These are phyloP conservation scores for Aureobasidium pullulans DNA, from an alignment of 2,329 filamentous ascomycete species.

Conservation along the genomic window DNA sequence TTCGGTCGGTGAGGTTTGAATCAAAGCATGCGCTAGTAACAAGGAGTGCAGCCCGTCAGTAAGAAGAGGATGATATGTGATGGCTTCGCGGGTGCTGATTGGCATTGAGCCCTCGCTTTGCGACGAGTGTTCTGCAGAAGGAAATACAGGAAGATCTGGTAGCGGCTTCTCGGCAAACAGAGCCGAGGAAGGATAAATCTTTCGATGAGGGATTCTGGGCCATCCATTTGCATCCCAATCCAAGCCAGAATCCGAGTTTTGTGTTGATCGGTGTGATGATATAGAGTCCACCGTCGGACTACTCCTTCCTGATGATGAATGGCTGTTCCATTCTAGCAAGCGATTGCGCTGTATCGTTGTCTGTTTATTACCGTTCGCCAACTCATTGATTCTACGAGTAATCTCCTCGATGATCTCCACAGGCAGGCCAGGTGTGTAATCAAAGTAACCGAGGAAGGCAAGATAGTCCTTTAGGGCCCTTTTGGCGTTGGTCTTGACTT, in stretches of 20 bases:
- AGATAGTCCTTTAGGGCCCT: slow-evolving; percentile 68
- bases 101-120: slow-evolving; percentile 23
- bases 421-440: slow-evolving; percentile 68
- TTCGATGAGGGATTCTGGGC: slow-evolving; percentile 42
- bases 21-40: slow-evolving; percentile 68
- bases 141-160: slow-evolving; percentile 60
- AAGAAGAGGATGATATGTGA: slow-evolving; percentile 75
- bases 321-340: slow-evolving; percentile 21
- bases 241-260: slow-evolving; percentile 20
- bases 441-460: slow-evolving; percentile 63
- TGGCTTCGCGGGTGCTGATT: slow-evolving; percentile 50
- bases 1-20: slow-evolving; percentile 72
- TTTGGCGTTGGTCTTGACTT: slow-evolving; percentile 67
- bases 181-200: slow-evolving; percentile 50
- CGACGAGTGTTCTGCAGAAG: slow-evolving; percentile 33
- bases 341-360: slow-evolving; percentile 24
- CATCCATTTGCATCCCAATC: slow-evolving; percentile 30
- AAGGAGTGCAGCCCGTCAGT: slow-evolving; percentile 72
- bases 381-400: slow-evolving; percentile 50
- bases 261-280: slow-evolving; percentile 33
- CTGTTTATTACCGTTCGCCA: slow-evolving; percentile 38
- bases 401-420: slow-evolving; percentile 52
- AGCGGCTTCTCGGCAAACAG: slow-evolving; percentile 67
- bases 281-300: slow-evolving; percentile 33
- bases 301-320: slow-evolving; percentile 11